A percentile compares a stretch with the other conserved stretches of the same genome.
Evolutionary conservation across 2,329 filamentous ascomycete genomes (phyloP).

Genomic region (Aspergillus tubingensis): DNA sequence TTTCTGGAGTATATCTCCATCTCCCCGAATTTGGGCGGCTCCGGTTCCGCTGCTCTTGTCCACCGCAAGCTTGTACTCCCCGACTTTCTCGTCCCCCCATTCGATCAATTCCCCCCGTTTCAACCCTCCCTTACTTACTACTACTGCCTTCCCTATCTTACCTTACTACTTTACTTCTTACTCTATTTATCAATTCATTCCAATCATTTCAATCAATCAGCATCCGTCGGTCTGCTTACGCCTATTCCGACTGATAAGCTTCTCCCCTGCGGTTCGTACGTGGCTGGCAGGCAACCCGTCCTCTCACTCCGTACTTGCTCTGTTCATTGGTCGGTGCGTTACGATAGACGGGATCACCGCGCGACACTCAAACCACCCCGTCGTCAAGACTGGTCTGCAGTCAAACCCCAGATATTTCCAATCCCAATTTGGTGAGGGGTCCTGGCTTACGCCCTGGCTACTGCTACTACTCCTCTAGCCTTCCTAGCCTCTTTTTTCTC

Average conservation of each 20-base stretch:
- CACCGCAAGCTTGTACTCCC: conserved; percentile 12
- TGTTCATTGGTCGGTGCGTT: conserved; percentile 22
- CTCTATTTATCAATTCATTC: not conserved
- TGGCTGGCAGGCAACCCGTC: conserved; percentile 10
- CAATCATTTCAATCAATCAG: not conserved
- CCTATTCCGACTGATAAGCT: conserved; percentile 27
- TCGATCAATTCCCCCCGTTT: no score
- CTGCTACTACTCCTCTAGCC: no score
- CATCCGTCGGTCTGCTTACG: not conserved
- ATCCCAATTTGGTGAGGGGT: conserved; percentile 1
- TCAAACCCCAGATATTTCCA: conserved; percentile 16
- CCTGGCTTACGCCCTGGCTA: no score
- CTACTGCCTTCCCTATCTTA: not conserved
- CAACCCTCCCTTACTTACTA: not conserved
- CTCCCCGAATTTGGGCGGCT: conserved; percentile 4
- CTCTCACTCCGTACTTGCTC: not conserved
- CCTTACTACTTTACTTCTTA: not conserved
- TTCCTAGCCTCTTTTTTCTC: not conserved
- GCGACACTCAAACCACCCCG: not conserved
- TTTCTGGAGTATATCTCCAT: not conserved
- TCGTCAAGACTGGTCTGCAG: not conserved
- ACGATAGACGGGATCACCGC: conserved; percentile 14
- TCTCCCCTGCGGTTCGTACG: conserved; percentile 26
- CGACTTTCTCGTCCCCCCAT: conserved; percentile 4
- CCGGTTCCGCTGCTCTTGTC: conserved; percentile 22